Evolutionary conservation across 495 filamentous ascomycete species (phyloP), one percentile per base, ranked within the genome.

Genomic region (Collariella sp.): DNA sequence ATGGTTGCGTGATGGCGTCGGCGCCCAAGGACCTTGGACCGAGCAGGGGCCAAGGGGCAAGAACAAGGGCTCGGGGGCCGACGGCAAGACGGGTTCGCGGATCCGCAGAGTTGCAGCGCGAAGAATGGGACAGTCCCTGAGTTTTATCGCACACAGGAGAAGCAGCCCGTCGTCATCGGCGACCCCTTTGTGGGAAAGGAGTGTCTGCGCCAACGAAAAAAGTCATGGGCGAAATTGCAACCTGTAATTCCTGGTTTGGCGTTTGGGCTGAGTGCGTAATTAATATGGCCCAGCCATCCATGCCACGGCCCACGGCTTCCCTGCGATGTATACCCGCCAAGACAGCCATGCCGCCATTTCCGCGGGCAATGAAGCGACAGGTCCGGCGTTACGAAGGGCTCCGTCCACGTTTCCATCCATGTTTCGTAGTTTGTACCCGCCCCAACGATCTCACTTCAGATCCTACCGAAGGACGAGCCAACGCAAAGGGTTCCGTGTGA

Each of bases 181-280:
- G 26, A 9, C n/a, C 41, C 23, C 36, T 23, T 33, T 42, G 55
- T 20, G 35, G 34, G 42, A 43, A 34, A 42, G 10, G 55, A 41
- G 42, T 46, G 23, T 46, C 22, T n/a, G 41, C 31, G 35, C 50
- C 26, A 54, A 42, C 29, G 16, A 22, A 54, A 50, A 58, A 54
- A 38, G 31, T 54, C 56, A 50, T 39, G 56, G 54, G 47, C 38
- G 56, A 45, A 52, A 58, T 58, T 58, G 50, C 42, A 49, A 38
- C 9, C 26, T 39, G 46, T 24, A 22, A 46, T 16, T 49, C 38
- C 40, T 52, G 46, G 46, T 36, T 41, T 41, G 47, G 36, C 34
- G 29, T 41, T 34, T 16, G 29, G 36, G 50, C 49, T 54, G 49
- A 53, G 43, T 39, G 45, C 36, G 48, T 51, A 56, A 45, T 56